Conservation (phyloP, 2,329 filamentous ascomycete species). For the Coniochaeta ligniaria region DNA sequence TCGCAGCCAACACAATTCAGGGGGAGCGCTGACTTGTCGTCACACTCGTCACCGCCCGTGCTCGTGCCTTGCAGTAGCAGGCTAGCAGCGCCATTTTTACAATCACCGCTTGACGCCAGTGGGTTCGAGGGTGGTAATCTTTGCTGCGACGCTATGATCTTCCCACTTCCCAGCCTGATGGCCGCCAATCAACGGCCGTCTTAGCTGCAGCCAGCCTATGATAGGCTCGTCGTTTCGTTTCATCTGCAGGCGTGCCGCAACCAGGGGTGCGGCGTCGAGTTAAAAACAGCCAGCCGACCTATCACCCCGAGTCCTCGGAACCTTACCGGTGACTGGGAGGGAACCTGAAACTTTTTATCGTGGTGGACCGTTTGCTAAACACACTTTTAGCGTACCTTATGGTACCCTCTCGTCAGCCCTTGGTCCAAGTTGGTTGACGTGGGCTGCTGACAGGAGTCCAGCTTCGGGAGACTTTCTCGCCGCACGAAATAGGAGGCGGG, state of each 20-base stretch:
- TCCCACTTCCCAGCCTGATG: neutral
- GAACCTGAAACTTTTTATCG: neutral
- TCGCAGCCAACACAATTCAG: neutral
- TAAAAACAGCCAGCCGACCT: neutral
- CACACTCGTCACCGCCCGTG: neutral
- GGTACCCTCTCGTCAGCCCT: too few species aligned
- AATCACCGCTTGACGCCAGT: neutral
- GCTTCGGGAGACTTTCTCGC: neutral
- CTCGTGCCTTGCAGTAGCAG: neutral
- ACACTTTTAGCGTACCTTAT: neutral
- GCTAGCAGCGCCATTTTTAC: neutral
- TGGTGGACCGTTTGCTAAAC: neutral
- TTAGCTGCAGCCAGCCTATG: neutral
- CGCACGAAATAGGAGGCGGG: neutral
- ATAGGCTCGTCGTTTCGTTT: slow-evolving; percentile 1
- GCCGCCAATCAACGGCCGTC: neutral
- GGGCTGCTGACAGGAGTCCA: neutral
- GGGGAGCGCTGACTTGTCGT: neutral
- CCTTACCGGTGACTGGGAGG: neutral
- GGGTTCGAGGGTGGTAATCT: neutral
- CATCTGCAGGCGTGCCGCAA: neutral
- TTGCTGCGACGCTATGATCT: neutral
- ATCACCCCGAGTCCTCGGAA: neutral
- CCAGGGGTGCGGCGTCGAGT: neutral
- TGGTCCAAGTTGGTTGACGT: neutral